Evolutionary conservation across 139 green algal species (phyloP).

Genomic region (Haematococcus lacustris): DNA sequence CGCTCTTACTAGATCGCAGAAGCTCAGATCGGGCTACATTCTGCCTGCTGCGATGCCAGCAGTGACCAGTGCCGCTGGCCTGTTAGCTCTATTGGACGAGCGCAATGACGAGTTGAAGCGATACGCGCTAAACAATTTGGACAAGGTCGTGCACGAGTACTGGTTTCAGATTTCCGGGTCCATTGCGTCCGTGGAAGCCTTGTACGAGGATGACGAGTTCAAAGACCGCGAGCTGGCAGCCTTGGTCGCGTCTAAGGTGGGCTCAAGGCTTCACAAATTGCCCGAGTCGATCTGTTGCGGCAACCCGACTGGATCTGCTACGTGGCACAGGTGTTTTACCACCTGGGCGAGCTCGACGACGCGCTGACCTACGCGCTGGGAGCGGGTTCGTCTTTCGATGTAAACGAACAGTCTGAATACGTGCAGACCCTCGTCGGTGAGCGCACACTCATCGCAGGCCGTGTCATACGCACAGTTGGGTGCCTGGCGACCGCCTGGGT

Average conservation of each 20-base stretch:
- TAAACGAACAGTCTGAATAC: constrained; percentile 85
- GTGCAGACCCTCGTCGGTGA: constrained; percentile 90
- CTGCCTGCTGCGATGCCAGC: constrained; percentile 1
- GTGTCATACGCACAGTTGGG: too few relatives aligned
- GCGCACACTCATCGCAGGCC: too few relatives aligned
- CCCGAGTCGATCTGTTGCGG: neutral
- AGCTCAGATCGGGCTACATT: too few relatives aligned
- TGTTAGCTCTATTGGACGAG: constrained; percentile 88
- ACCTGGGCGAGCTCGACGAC: constrained; percentile 94
- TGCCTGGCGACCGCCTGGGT: too few relatives aligned
- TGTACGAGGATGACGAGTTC: constrained; percentile 96
- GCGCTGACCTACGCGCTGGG: constrained; percentile 90
- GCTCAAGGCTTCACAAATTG: too few relatives aligned
- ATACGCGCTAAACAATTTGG: constrained; percentile 67
- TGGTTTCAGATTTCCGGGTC: constrained; percentile 88
- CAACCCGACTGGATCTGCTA: neutral
- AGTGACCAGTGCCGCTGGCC: constrained; percentile 59
- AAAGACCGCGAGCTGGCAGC: constrained; percentile 82
- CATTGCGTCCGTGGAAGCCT: constrained; percentile 78
- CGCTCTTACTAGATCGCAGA: too few relatives aligned
- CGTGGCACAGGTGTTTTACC: constrained; percentile 92
- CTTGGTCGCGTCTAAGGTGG: constrained; percentile 94
- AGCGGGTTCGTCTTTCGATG: constrained; percentile 87
- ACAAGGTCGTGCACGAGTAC: constrained; percentile 69
- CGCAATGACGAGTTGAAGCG: constrained; percentile 57